Percentiles rank a stretch among this genome's conserved stretches.
These are phyloP conservation scores for Aspergillus panamensis DNA, from an alignment of 495 filamentous ascomycete genomes.

Conservation along the genomic window DNA sequence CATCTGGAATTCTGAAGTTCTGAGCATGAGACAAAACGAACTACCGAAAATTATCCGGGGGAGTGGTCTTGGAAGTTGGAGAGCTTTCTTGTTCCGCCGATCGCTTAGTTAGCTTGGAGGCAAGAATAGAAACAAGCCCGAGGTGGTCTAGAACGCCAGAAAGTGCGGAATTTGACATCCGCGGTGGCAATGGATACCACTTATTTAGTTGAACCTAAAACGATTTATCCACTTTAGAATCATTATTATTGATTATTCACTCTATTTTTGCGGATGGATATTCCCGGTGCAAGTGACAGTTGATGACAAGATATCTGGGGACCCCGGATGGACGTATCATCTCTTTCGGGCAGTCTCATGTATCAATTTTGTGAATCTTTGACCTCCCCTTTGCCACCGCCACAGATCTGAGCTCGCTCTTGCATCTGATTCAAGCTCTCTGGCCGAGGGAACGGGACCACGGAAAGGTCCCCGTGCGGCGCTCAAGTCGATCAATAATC, in stretches of 20 bases:
- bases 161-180: background rate
- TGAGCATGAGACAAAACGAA: background rate
- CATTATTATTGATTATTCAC: too few relatives aligned
- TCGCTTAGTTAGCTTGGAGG: background rate
- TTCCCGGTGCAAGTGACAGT: too few relatives aligned
- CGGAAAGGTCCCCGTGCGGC: conserved; percentile 1
- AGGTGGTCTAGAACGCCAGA: background rate
- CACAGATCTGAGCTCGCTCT: too few relatives aligned
- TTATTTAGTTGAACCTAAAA: too few relatives aligned
- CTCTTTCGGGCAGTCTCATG: background rate
- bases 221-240: too few relatives aligned
- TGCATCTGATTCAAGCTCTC: background rate
- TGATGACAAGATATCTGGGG: background rate
- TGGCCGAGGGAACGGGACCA: background rate
- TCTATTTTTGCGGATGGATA: too few relatives aligned
- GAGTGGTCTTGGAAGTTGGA: background rate
- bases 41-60: too few relatives aligned
- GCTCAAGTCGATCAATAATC: conserved; percentile 7
- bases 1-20: background rate
- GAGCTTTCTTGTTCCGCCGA: background rate
- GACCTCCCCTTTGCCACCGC: background rate
- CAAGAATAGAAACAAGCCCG: background rate
- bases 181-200: background rate
- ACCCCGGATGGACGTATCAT: background rate
- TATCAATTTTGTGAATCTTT: background rate